Base-by-base conservation (phyloP, 306 rosid genomes). In the Datisca glomerata region DNA sequence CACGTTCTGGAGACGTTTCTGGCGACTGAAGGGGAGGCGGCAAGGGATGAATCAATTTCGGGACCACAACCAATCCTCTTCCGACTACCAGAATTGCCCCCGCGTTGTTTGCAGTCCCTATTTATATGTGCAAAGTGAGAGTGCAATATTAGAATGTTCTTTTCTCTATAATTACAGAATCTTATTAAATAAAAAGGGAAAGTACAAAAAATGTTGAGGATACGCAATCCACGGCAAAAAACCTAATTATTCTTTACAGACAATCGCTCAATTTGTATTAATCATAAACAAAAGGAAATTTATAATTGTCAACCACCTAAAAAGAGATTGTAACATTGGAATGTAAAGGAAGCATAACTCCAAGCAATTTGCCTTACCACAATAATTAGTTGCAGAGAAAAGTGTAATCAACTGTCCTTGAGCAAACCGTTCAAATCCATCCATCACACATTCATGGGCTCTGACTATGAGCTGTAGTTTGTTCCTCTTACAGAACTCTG, bases 391-490 rank as follows among this genome's bases (percentile, higher is more conserved):
- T 14, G 98, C 98, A 38, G 98, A 91, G 59, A 91, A 91, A n/a
- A 91, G 94, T 12, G 98, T 91, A 49, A 91, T 91, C 59, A 91
- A 45, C 56, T 91, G 98, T 66, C 98, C 98, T 68, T 84, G 96
- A 52, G 98, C 98, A 73, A 91, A 91, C 51, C 96, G 74, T 67
- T 91, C 98, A 65, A 91, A 91, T 33, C 98, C 98, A 49, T 91
- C 98, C 98, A 91, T 91, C 43, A 91, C 98, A 63, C 98, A 91
- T 70, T 91, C 98, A 45, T 91, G 98, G 56, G 98, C 98, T 61
- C 98, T 81, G 63, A 91, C 66, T 52, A 91, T 91, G 39, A 91
- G 92, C 75, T 91, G 98, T 53, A 91, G 57, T 66, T 84, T 91
- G 63, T 91, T 91, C 65, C 60, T 91, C 96, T 84, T 91, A 42